Evolutionary conservation across 2,329 filamentous ascomycete species (phyloP).

Genomic region (Stromatinia cepivora): DNA sequence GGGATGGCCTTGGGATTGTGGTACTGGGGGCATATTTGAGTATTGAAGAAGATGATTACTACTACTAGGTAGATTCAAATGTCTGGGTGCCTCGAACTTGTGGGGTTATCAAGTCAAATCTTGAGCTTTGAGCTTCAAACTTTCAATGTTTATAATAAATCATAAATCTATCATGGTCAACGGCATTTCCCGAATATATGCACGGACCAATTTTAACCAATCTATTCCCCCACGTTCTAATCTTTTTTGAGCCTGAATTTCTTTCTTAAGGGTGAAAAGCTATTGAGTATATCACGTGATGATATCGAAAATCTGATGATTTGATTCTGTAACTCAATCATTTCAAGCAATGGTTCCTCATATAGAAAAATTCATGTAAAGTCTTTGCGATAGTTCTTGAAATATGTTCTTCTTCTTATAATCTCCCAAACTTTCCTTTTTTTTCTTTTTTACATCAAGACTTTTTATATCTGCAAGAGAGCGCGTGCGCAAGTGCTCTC

Average conservation of each 20-base stretch:
- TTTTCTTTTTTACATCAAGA: not conserved
- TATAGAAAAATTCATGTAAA: not conserved
- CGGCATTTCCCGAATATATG: conserved; percentile 9
- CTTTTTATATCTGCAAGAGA: conserved; percentile 17
- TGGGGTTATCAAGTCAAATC: not conserved
- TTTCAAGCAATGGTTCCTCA: not conserved
- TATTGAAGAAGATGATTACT: not conserved
- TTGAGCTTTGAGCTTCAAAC: not conserved
- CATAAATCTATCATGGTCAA: conserved; percentile 6
- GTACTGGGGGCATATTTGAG: conserved; percentile 21
- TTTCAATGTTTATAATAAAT: not conserved
- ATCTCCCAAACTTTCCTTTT: not conserved
- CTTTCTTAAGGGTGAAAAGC: not conserved
- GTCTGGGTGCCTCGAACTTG: not conserved
- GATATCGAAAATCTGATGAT: too few species aligned
- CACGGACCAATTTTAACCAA: not conserved
- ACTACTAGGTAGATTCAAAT: not conserved
- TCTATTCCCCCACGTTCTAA: not conserved
- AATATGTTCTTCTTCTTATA: not conserved
- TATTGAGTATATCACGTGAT: not conserved
- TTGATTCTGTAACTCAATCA: not conserved
- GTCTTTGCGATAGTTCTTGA: not conserved
- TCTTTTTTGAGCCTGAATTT: too few species aligned
- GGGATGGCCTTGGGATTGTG: conserved; percentile 22
- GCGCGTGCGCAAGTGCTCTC: conserved; percentile 18